These are phyloP conservation scores for Cladosporium sp. DNA, from an alignment of 2,329 filamentous ascomycete genomes.

Conservation along the genomic window DNA sequence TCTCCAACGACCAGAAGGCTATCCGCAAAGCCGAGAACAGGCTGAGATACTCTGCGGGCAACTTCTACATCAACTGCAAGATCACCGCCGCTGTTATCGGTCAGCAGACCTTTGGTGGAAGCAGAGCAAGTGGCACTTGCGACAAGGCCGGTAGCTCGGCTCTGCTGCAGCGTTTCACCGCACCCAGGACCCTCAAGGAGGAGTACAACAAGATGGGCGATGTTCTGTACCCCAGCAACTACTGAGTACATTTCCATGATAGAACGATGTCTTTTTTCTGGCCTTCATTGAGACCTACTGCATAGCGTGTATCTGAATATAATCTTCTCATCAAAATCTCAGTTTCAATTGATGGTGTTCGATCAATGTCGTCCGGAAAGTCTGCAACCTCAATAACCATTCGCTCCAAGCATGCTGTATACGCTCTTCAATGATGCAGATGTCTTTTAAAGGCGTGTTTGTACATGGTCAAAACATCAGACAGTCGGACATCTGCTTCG, in stretches of 20 bases:
- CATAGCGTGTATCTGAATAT: no score
- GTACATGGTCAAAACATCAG: no score
- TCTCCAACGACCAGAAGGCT: constrained; percentile 64
- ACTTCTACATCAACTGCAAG: constrained; percentile 87
- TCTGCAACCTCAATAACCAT: no score
- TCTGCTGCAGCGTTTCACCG: constrained; percentile 51
- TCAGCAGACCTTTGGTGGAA: constrained; percentile 45
- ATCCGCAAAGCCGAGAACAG: constrained; percentile 66
- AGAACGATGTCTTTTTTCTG: no score
- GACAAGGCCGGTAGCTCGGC: constrained; percentile 55
- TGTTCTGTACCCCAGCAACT: constrained; percentile 52
- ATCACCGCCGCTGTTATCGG: constrained; percentile 49
- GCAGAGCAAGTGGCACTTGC: constrained; percentile 54
- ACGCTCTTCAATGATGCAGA: no score
- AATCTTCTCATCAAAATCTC: no score
- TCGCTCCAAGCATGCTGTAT: no score
- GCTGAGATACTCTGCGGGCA: constrained; percentile 69
- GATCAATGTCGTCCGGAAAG: no score
- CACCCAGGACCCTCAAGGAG: constrained; percentile 54
- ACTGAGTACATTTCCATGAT: not conserved
- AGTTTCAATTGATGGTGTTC: no score
- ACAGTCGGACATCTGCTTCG: no score
- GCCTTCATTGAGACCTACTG: no score
- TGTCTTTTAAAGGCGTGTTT: no score
- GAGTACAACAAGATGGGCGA: constrained; percentile 46